These are phyloP conservation scores for Arbutus unedo DNA, from an alignment of 148 eudicot genomes.

Conservation along the genomic window DNA sequence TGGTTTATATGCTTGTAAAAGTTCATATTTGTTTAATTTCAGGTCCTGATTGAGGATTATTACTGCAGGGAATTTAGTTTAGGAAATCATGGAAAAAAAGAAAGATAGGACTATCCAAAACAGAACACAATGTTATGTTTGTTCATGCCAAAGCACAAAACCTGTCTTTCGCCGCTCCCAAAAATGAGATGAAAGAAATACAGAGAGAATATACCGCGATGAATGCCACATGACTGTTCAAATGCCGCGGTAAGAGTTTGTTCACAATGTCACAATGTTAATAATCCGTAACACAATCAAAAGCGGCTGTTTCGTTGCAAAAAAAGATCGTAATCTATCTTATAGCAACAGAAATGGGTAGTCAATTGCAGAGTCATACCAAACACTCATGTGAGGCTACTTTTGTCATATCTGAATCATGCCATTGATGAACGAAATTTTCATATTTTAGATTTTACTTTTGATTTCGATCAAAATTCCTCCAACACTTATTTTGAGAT, in stretches of 20 bases:
- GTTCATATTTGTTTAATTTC: not conserved
- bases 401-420: not conserved
- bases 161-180: not conserved
- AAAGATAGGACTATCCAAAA: not conserved
- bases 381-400: no score
- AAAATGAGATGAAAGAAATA: not conserved
- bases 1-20: not conserved
- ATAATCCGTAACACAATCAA: not conserved
- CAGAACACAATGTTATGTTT: not conserved
- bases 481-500: no score
- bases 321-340: not conserved
- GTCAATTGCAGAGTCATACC: not conserved
- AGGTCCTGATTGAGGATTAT: not conserved
- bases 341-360: not conserved
- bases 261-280: not conserved
- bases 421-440: not conserved
- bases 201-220: not conserved
- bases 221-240: conserved; percentile 22
- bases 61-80: not conserved
- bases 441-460: no score
- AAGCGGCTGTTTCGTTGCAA: not conserved
- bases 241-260: conserved; percentile 2
- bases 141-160: not conserved
- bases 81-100: not conserved
- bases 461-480: no score